These are phyloP conservation scores for Musa beccarii DNA, from an alignment of 176 grass and related monocot species.

Conservation along the genomic window DNA sequence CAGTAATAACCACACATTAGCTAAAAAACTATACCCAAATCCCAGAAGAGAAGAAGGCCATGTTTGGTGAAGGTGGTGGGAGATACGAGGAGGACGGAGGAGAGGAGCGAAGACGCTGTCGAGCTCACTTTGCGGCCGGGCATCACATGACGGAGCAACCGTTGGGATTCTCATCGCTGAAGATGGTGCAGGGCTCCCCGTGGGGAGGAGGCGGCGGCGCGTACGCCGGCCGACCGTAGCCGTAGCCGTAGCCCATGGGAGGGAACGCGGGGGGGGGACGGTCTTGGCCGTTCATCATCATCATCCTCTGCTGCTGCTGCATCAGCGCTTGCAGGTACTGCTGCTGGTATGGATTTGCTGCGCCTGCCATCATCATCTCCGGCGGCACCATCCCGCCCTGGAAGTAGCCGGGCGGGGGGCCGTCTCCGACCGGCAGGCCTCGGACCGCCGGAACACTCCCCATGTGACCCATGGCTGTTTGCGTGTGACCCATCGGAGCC, in stretches of 20 bases:
- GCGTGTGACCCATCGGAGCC: neutral
- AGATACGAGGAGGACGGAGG: neutral
- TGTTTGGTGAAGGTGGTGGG: no score
- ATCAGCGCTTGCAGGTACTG: constrained; percentile 20
- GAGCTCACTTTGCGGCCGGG: neutral
- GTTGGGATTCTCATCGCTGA: constrained; percentile 30
- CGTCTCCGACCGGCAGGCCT: neutral
- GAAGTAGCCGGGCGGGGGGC: neutral
- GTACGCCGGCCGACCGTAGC: constrained; percentile 8
- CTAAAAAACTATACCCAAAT: neutral
- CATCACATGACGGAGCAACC: constrained; percentile 24
- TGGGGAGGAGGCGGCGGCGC: neutral
- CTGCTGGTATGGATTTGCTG: constrained; percentile 22
- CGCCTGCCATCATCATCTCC: constrained; percentile 10
- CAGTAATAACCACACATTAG: neutral
- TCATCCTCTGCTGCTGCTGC: constrained; percentile 19
- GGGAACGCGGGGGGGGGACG: neutral
- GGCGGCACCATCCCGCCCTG: neutral
- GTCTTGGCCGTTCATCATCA: constrained; percentile 24
- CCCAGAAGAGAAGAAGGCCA: neutral
- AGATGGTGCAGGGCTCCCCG: constrained; percentile 6
- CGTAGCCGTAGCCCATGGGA: neutral
- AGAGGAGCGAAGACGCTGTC: neutral
- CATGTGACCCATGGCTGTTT: constrained; percentile 3
- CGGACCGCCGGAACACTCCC: neutral